These are phyloP conservation scores for Xylaria sp. DNA, from an alignment of 2,329 filamentous ascomycete genomes.

Conservation along the genomic window DNA sequence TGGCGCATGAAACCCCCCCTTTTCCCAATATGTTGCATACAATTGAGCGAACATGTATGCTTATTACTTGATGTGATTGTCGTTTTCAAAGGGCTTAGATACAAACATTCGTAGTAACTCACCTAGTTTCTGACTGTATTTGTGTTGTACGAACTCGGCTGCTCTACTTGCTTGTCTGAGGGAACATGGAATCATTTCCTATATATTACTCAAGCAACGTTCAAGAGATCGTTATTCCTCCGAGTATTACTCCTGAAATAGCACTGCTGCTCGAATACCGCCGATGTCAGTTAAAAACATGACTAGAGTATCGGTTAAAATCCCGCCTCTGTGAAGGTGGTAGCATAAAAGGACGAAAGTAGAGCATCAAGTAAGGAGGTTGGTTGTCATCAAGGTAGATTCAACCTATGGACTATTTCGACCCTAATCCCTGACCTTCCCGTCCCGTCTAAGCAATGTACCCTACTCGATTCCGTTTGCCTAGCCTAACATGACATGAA, in stretches of 20 bases:
- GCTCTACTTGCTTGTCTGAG: too few species aligned
- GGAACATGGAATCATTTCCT: too few species aligned
- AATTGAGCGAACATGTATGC: background rate
- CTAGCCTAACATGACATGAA: background rate
- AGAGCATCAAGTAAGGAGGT: background rate
- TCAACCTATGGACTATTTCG: background rate
- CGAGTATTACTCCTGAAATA: too few species aligned
- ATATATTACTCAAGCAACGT: too few species aligned
- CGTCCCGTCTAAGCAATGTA: background rate
- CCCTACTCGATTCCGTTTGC: background rate
- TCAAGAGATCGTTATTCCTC: too few species aligned
- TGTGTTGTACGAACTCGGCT: too few species aligned
- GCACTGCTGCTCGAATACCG: too few species aligned
- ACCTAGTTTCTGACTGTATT: background rate
- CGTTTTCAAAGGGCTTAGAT: background rate
- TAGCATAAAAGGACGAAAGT: background rate
- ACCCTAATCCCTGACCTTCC: too few species aligned
- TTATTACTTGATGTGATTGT: background rate
- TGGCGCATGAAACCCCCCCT: background rate
- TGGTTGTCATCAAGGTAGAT: background rate
- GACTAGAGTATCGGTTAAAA: too few species aligned
- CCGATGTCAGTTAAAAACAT: too few species aligned
- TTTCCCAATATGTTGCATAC: background rate
- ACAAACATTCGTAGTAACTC: too few species aligned
- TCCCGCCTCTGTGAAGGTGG: too few species aligned